These are phyloP conservation scores for Wallacemonas sp. DNA, from an alignment of 208 protist genomes.

Conservation along the genomic window DNA sequence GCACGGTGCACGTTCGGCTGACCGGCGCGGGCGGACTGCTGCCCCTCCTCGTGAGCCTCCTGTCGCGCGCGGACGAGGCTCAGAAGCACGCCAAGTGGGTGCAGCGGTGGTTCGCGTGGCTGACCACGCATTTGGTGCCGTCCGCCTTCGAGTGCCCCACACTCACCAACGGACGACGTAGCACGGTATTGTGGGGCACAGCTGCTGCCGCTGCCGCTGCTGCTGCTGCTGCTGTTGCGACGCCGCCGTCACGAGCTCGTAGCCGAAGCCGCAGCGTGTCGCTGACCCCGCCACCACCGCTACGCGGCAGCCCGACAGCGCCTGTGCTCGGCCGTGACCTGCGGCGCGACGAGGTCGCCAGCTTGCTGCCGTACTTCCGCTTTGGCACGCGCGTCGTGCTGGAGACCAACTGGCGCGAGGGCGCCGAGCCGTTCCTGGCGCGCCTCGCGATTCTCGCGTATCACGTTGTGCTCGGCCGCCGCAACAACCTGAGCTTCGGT, in stretches of 20 bases:
- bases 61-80: conserved; percentile 55
- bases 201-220: conserved; percentile 14
- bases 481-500: conserved; percentile 74
- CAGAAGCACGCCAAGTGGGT: conserved; percentile 57
- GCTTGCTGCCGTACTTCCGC: conserved; percentile 74
- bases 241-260: too few relatives aligned
- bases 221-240: too few relatives aligned
- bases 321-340: conserved; percentile 65
- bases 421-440: conserved; percentile 56
- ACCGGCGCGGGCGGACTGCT: conserved; percentile 38
- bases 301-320: conserved; percentile 17
- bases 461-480: conserved; percentile 63
- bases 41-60: conserved; percentile 54
- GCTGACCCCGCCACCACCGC: background rate
- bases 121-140: conserved; percentile 58
- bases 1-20: conserved; percentile 13
- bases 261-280: background rate
- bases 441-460: conserved; percentile 63
- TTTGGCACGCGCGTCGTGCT: conserved; percentile 68
- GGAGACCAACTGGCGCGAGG: conserved; percentile 67
- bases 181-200: conserved; percentile 36
- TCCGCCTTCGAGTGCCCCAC: conserved; percentile 70
- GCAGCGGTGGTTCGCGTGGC: conserved; percentile 63
- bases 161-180: conserved; percentile 49
- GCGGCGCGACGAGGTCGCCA: conserved; percentile 55